A percentile compares a stretch with the other conserved stretches of the same genome.
Conservation (phyloP, 108 stramenopile species). For the Seminavis robusta region DNA sequence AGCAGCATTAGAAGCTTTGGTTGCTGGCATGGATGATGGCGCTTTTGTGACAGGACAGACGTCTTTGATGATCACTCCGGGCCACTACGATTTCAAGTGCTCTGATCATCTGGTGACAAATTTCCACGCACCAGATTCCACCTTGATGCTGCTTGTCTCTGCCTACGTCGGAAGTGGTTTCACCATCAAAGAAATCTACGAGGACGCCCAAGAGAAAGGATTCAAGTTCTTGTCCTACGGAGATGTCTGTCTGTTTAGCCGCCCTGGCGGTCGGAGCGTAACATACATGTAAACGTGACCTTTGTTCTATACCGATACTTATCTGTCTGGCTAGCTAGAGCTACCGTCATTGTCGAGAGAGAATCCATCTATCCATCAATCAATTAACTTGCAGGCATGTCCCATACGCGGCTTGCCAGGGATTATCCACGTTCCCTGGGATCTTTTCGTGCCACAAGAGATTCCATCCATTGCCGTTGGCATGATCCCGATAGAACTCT, state of each 20-base stretch:
- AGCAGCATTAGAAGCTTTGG: conserved; percentile 17
- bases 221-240: conserved; percentile 39
- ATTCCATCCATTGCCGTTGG: conserved; percentile 18
- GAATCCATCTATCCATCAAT: no score
- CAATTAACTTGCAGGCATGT: conserved; percentile 25
- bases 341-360: no score
- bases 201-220: conserved; percentile 28
- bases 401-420: conserved; percentile 53
- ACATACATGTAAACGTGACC: no score
- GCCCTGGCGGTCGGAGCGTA: no score
- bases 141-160: conserved; percentile 50
- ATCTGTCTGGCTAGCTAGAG: no score
- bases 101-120: conserved; percentile 50
- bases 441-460: conserved; percentile 44
- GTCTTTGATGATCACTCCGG: conserved; percentile 36
- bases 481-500: conserved; percentile 26
- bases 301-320: no score
- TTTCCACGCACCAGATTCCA: conserved; percentile 63
- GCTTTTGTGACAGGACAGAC: conserved; percentile 31
- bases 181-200: conserved; percentile 23
- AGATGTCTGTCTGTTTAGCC: conserved; percentile 38
- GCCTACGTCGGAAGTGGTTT: conserved; percentile 24
- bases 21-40: conserved; percentile 13
- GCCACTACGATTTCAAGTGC: conserved; percentile 40
- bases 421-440: conserved; percentile 46